phyloP scores from a whole-genome alignment of 139 green algal species.

The Astrephomene gubernaculifera region DNA sequence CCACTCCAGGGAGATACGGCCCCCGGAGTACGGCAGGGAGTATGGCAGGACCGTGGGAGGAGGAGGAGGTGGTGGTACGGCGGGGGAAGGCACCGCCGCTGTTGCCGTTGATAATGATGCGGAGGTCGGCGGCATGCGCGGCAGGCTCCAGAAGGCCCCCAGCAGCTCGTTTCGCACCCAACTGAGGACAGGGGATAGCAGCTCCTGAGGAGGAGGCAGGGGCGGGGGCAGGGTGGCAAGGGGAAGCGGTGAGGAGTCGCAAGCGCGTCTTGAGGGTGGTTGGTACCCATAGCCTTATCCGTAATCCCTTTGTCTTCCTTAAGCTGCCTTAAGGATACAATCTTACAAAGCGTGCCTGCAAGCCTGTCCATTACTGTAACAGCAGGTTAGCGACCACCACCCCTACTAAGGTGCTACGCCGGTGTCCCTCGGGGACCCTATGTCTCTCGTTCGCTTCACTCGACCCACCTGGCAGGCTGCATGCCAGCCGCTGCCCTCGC shows the following conservation, averaged over 20 bases:
- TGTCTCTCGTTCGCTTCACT: no score
- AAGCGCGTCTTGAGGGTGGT: neutral
- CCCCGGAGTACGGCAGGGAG: conserved; percentile 10
- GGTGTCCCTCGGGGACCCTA: no score
- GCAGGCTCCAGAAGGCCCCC: conserved; percentile 18
- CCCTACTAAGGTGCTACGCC: no score
- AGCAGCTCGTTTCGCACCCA: conserved; percentile 13
- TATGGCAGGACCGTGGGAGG: neutral
- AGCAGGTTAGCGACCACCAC: no score
- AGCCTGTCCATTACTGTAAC: no score
- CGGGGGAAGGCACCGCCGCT: neutral
- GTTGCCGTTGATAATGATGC: no score
- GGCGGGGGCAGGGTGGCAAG: neutral
- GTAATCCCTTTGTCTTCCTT: neutral
- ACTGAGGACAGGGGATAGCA: neutral
- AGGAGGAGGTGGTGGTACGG: no score
- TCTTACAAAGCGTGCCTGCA: no score
- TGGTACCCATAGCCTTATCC: neutral
- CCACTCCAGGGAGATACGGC: conserved; percentile 54
- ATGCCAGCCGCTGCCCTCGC: neutral
- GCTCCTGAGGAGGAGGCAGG: neutral
- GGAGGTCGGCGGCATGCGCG: no score
- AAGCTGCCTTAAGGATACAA: no score
- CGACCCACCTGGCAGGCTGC: conserved; percentile 11
- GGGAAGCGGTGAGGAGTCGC: neutral